Evolutionary conservation across 345 rosid species (phyloP), one percentile per base, ranked within the genome.

Genomic region (Carallia brachiata): DNA sequence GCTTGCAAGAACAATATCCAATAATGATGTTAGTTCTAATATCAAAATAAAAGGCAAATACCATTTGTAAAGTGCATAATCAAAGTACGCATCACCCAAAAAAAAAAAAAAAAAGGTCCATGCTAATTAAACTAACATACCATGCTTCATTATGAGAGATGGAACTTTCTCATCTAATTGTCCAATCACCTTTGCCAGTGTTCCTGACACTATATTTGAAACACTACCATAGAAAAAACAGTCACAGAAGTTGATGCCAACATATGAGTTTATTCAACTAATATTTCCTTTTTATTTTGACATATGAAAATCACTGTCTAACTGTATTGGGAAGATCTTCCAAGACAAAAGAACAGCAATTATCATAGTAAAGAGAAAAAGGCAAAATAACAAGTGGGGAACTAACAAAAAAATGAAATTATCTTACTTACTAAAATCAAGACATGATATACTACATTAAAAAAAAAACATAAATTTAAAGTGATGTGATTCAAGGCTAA

Each of bases 311-410:
- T 63, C 60, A 16, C 7, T 19, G 39, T 61, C 54, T 44, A 62
- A 88, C 90, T 82, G 64, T 80, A 89, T 2, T 85, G 80, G 75
- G 87, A 75, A 88, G 87, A 60, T 90, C 88, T 68, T 91, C 88
- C 63, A 91, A 71, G 36, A 94, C 90, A 63, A 91, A 88, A 68
- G 98, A 91, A 65, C 95, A 23, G 96, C 90, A 71, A 93, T 95
- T 19, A 94, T 78, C 93, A 88, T 91, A 52, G 97, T 23, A 23
- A 23, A 23, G 23, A 23, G 23, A 23, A 23, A 23, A 23, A 23
- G 23, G 23, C 23, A 23, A 23, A 23, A 23, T 23, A 23, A 23
- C 23, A 23, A 23, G 23, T 23, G 23, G 23, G 23, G 23, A 23
- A 23, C 23, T 23, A 23, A 23, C 23, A 23, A 23, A 23, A 40